Evolutionary conservation across 1,139 yeast species (phyloP).

Genomic region (Arxiozyma bovina): DNA sequence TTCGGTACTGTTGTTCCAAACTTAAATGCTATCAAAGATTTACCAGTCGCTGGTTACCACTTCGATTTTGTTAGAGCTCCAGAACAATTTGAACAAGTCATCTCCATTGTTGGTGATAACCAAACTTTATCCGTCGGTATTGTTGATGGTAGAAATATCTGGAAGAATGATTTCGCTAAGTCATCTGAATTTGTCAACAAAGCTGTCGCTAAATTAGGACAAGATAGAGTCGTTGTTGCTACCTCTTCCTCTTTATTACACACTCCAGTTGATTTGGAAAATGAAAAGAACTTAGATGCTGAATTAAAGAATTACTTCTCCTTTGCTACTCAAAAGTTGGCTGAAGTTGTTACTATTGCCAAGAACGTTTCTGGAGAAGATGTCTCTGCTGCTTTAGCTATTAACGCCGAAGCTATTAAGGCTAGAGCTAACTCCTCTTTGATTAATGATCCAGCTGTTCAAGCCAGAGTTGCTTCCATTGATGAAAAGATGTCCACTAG

Average conservation of each 20-base stretch:
- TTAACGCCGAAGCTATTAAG: conserved; percentile 78
- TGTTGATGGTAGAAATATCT: conserved; percentile 97
- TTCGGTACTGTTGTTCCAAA: conserved; percentile 98
- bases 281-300: conserved; percentile 83
- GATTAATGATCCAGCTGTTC: conserved; percentile 87
- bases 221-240: conserved; percentile 81
- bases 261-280: conserved; percentile 93
- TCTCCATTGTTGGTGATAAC: conserved; percentile 50
- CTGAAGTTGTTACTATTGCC: conserved; percentile 85
- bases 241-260: conserved; percentile 95
- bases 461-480: conserved; percentile 76
- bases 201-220: conserved; percentile 79
- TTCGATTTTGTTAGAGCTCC: conserved; percentile 95
- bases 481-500: conserved; percentile 76
- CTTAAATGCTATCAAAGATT: conserved; percentile 75
- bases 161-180: conserved; percentile 91
- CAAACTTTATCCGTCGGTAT: conserved; percentile 93
- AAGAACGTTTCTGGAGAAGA: conserved; percentile 79
- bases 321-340: conserved; percentile 92
- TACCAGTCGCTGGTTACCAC: conserved; percentile 94
- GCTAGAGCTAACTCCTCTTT: conserved; percentile 81
- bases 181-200: conserved; percentile 73
- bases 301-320: conserved; percentile 97
- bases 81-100: conserved; percentile 85
- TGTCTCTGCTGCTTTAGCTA: conserved; percentile 58